Evolutionary conservation across 148 eudicot species (phyloP).

Genomic region (Dysphania ambrosioides): DNA sequence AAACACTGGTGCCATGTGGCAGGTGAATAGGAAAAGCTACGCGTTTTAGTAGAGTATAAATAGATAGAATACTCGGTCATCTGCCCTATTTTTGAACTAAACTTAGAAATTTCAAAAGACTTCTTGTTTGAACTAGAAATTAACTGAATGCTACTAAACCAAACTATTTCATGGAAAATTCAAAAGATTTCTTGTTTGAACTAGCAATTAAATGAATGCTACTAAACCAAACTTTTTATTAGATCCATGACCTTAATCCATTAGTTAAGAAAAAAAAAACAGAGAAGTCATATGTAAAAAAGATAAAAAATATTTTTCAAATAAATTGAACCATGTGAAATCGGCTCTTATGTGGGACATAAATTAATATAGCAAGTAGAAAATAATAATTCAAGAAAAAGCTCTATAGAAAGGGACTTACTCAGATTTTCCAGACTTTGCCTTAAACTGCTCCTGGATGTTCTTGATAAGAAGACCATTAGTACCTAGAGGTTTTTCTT

Average conservation of each 20-base stretch:
- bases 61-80: too few species aligned
- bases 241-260: neutral
- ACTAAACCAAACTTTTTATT: neutral
- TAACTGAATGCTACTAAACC: neutral
- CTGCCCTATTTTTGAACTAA: too few species aligned
- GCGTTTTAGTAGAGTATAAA: too few species aligned
- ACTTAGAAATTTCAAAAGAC: neutral
- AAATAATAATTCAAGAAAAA: neutral
- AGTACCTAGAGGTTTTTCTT: constrained; percentile 90
- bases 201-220: neutral
- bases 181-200: neutral
- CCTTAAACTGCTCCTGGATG: constrained; percentile 95
- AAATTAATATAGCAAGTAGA: neutral
- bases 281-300: too few species aligned
- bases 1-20: too few species aligned
- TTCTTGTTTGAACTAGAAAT: neutral
- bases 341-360: neutral
- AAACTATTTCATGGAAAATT: neutral
- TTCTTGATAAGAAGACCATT: constrained; percentile 86
- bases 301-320: too few species aligned
- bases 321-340: neutral
- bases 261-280: too few species aligned
- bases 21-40: too few species aligned
- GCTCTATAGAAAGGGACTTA: constrained; percentile 33
- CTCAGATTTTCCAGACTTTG: constrained; percentile 93